Conservation (phyloP, 2,329 filamentous ascomycete species). For the Curvularia lunata region DNA sequence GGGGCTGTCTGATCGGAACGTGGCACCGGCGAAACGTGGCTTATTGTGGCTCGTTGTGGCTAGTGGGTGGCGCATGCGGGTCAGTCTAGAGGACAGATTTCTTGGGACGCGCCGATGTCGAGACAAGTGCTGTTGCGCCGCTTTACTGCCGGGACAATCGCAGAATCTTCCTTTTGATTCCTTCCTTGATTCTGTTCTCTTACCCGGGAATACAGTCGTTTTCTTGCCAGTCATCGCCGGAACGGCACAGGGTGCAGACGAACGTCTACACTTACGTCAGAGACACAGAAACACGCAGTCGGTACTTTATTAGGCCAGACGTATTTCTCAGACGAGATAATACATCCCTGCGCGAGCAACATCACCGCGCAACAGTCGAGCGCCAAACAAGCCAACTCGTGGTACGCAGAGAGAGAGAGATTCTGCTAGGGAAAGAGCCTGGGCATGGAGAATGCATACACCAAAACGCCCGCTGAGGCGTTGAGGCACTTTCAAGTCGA, state of each 20-base stretch:
- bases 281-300: background rate
- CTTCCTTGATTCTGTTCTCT: constrained; percentile 3
- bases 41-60: constrained; percentile 13
- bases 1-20: constrained; percentile 7
- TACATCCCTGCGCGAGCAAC: constrained; percentile 3
- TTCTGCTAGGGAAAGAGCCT: constrained; percentile 11
- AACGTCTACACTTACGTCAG: constrained; percentile 10
- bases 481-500: constrained; percentile 60
- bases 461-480: constrained; percentile 57
- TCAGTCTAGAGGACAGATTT: constrained; percentile 22
- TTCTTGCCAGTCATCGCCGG: background rate
- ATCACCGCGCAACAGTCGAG: constrained; percentile 9
- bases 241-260: background rate
- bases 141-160: constrained; percentile 11
- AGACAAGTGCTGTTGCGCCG: constrained; percentile 19
- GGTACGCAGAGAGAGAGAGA: constrained; percentile 3
- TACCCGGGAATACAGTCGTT: constrained; percentile 11
- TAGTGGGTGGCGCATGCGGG: constrained; percentile 20
- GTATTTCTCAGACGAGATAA: background rate
- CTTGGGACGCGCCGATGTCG: constrained; percentile 15
- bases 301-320: constrained; percentile 2
- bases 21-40: constrained; percentile 13
- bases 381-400: background rate
- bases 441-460: constrained; percentile 62
- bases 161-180: constrained; percentile 13